Percentiles rank a stretch among this genome's conserved stretches.
These are phyloP conservation scores for Dictyostelium firmibasis DNA, from an alignment of 78 protist species.

Conservation along the genomic window DNA sequence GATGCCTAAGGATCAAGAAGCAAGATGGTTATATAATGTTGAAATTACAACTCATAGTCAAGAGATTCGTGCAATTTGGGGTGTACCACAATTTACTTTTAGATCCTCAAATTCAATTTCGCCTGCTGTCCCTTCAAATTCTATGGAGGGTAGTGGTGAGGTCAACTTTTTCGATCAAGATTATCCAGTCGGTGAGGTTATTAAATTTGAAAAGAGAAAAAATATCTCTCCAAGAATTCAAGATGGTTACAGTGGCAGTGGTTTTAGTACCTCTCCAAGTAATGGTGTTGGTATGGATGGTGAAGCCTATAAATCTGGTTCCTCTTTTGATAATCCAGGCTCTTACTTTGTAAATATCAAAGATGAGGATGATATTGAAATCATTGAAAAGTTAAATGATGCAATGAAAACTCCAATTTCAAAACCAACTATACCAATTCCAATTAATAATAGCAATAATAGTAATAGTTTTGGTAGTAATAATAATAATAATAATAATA, in stretches of 20 bases:
- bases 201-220: slow-evolving; percentile 70
- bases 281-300: not conserved
- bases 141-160: not conserved
- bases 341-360: slow-evolving; percentile 9
- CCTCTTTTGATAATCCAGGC: slow-evolving; percentile 8
- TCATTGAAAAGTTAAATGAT: slow-evolving; percentile 23
- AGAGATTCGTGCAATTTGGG: slow-evolving; percentile 73
- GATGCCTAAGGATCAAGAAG: slow-evolving; percentile 6
- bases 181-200: slow-evolving; percentile 65
- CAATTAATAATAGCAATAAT: not conserved
- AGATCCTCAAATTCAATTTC: slow-evolving; percentile 18
- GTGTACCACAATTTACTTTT: slow-evolving; percentile 67
- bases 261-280: not conserved
- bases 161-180: slow-evolving; percentile 57
- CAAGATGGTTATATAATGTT: slow-evolving; percentile 70
- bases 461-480: not conserved
- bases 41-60: slow-evolving; percentile 77
- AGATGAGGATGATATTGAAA: slow-evolving; percentile 44
- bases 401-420: slow-evolving; percentile 44
- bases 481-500: not conserved
- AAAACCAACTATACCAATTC: not conserved
- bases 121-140: not conserved
- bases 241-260: not conserved
- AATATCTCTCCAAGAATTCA: slow-evolving; percentile 56
- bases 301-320: not conserved